Percentiles rank a stretch among this genome's conserved stretches.
phyloP scores from a whole-genome alignment of 1,139 yeast species.

The Blastobotrys elegans region DNA sequence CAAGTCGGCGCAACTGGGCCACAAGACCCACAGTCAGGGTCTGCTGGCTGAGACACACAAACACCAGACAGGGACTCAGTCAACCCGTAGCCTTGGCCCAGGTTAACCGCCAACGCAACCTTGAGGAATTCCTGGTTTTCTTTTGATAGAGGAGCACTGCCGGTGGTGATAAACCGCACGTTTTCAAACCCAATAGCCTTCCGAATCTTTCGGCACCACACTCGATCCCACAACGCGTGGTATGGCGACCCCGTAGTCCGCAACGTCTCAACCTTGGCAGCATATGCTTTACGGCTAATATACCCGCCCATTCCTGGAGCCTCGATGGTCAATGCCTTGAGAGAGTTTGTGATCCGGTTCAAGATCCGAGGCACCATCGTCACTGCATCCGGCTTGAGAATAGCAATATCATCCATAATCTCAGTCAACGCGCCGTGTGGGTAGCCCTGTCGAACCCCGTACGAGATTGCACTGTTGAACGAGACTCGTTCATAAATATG shows the following conservation, averaged over 20 bases:
- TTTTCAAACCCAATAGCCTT: slow-evolving; percentile 55
- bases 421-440: slow-evolving; percentile 43
- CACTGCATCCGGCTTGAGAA: slow-evolving; percentile 49
- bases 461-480: slow-evolving; percentile 21
- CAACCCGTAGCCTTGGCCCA: slow-evolving; percentile 66
- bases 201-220: slow-evolving; percentile 50
- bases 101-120: slow-evolving; percentile 36
- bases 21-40: slow-evolving; percentile 19
- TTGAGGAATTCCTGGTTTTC: slow-evolving; percentile 48
- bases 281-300: slow-evolving; percentile 37
- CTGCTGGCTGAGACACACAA: slow-evolving; percentile 34
- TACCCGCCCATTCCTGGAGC: slow-evolving; percentile 36
- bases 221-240: slow-evolving; percentile 43
- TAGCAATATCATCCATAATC: slow-evolving; percentile 52
- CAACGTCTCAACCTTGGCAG: slow-evolving; percentile 36
- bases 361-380: slow-evolving; percentile 63
- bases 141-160: slow-evolving; percentile 46
- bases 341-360: slow-evolving; percentile 55
- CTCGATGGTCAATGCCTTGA: slow-evolving; percentile 38
- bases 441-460: slow-evolving; percentile 41
- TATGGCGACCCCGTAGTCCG: slow-evolving; percentile 36
- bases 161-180: slow-evolving; percentile 44
- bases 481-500: slow-evolving; percentile 57
- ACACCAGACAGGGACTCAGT: slow-evolving; percentile 49
- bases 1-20: slow-evolving; percentile 43